Evolutionary conservation across 2,329 filamentous ascomycete genomes (phyloP), one percentile per base, ranked within the genome.

Genomic region (Alternaria postmessia): DNA sequence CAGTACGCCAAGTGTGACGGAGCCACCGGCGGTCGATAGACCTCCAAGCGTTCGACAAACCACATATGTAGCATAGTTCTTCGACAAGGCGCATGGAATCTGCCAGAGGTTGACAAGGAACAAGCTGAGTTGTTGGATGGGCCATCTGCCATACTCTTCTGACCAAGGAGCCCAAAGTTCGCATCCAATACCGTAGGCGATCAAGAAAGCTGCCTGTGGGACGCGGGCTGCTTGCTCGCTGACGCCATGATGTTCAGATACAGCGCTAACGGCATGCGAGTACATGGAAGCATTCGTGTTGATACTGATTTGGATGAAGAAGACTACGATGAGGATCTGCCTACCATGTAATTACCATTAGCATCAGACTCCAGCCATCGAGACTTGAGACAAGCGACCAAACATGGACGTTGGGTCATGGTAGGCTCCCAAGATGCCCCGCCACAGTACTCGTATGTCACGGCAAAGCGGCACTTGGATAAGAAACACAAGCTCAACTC

Each of bases 1-100:
- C 4, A 89, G 82, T 71, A 89, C 85, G n/a, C 87, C 87, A 2
- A 89, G 78, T 0, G 87, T 89, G 39, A 89, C 87, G 5, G 86
- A 86, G 3, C 87, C 87, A 32, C 88, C 88, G 5, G 87, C 87
- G 3, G 87, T 88, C 5, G 85, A 88, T 3, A 89, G 76, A 59
- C 87, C 88, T 43, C 86, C 86, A 3, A 84, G 70, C 0, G 78
- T 78, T 62, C 85, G 79, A 54, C 77, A 80, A 6, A 81, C 72
- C 2, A 86, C 63, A 20, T 84, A 77, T 0, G 76, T 79, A 3
- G 71, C 79, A 57, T 80, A 81, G 57, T 81, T 81, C 8, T 77
- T 76, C 1, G 81, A 79, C 9, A 84, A 62, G 0, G 78, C 83
- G 9, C 66, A 71, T 0, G 82, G 81, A 0, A 86, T 67, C 62